These are phyloP conservation scores for Pleurotus sapidus DNA, from an alignment of 768 basidiomycete genomes.

Conservation along the genomic window DNA sequence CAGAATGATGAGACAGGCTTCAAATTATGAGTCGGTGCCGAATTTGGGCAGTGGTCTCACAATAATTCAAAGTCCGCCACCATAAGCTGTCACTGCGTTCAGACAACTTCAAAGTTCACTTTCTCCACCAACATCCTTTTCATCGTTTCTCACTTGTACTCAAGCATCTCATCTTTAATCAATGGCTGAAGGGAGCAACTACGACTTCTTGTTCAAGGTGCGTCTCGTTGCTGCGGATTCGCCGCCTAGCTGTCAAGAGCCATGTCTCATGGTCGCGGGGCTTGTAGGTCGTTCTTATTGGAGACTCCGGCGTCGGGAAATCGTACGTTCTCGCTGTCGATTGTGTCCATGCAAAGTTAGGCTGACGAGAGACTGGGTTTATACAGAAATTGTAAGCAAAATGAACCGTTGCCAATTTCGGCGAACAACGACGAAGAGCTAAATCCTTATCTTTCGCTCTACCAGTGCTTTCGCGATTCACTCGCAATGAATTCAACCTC, in stretches of 20 bases:
- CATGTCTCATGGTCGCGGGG: slow-evolving; percentile 9
- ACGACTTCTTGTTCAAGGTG: slow-evolving; percentile 99
- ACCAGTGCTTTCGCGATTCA: slow-evolving; percentile 98
- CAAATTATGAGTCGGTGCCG: too few species aligned
- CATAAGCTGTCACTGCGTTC: not conserved
- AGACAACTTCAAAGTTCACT: not conserved
- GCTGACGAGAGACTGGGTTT: slow-evolving; percentile 8
- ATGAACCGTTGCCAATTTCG: not conserved
- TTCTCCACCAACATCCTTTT: not conserved
- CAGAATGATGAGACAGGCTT: not conserved
- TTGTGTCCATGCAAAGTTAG: slow-evolving; percentile 1
- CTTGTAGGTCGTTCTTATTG: slow-evolving; percentile 91
- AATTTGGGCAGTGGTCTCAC: not conserved
- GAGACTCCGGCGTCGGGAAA: slow-evolving; percentile 99
- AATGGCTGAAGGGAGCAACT: slow-evolving; percentile 94
- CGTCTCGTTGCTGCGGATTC: slow-evolving; percentile 12
- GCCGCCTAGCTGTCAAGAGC: not conserved
- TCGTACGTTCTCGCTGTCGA: slow-evolving; percentile 51
- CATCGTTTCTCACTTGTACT: slow-evolving; percentile 11
- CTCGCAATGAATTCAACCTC: slow-evolving; percentile 98
- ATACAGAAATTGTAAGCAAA: slow-evolving; percentile 60
- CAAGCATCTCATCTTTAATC: slow-evolving; percentile 14
- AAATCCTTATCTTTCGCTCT: slow-evolving; percentile 8
- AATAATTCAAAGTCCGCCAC: slow-evolving; percentile 3
- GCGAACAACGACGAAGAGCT: slow-evolving; percentile 8